Evolutionary conservation across 2,329 filamentous ascomycete species (phyloP), one percentile per base, ranked within the genome.

Genomic region (Pestalotiopsis sp.): DNA sequence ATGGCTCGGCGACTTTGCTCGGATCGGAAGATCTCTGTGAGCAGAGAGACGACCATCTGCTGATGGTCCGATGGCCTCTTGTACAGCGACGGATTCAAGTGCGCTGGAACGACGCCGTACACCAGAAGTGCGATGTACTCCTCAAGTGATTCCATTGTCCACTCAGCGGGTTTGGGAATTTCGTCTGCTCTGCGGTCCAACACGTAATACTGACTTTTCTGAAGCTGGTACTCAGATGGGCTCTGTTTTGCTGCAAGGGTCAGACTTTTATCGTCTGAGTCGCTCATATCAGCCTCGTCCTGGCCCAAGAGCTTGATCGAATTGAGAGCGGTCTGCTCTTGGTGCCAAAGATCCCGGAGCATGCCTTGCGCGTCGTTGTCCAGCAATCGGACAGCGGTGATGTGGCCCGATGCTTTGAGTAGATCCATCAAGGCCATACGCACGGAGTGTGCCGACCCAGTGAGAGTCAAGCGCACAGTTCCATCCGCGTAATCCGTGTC

Each of bases 71-170:
- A 67, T 4, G 66, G 69, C 0, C 36, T 40, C 27, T 49, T 60
- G 59, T 78, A 78, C 56, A 78, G 70, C 3, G 69, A 56, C 17
- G 31, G 40, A n/a, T 70, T 69, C 56, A 75, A 59, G 65, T 75
- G 70, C 6, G 69, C 68, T 11, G 76, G 76, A 14, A 78, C 62
- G 45, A 64, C 70, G 20, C 72, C 76, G 63, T 73, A 56, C 5
- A 77, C 74, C 38, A 79, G 58, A 7, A 72, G 67, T 13, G 73
- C 72, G 20, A 78, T 73, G 40, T 78, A 78, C 66, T 70, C 36
- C 64, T 77, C 74, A 13, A 79, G 74, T 4, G 74, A 74, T 17
- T 45, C 36, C 66, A 73, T 74, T 1, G 75, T 78, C 77, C 77
- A 78, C 20, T 65, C 52, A 3, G 62, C 27, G 31, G 77, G 77